A percentile compares a stretch with the other conserved stretches of the same genome.
Conservation (phyloP, 306 rosid genomes). For the Ormosia emarginata region DNA sequence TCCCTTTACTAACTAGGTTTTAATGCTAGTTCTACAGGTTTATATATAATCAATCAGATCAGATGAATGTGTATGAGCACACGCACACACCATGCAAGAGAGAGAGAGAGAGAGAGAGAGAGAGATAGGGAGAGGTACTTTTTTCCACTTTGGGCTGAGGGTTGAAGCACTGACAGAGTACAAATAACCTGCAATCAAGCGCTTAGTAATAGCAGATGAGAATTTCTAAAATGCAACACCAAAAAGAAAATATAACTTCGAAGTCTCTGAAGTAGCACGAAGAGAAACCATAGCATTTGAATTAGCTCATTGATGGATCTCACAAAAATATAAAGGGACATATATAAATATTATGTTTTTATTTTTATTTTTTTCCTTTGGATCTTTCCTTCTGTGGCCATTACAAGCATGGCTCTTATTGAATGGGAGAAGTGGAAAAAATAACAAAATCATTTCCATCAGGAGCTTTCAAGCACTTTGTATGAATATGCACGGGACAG, state of each 20-base stretch:
- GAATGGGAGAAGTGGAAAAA: slow-evolving; percentile 13
- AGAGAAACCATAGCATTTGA: slow-evolving; percentile 6
- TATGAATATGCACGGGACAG: slow-evolving; percentile 1
- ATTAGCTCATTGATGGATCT: not conserved
- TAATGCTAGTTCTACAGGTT: not conserved
- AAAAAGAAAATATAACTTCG: not conserved
- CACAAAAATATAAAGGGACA: slow-evolving; percentile 4
- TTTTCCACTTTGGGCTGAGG: slow-evolving; percentile 69
- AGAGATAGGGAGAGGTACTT: slow-evolving; percentile 40
- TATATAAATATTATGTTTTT: not conserved
- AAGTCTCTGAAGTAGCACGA: not conserved
- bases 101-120: slow-evolving; percentile 36
- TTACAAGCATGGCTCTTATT: not conserved
- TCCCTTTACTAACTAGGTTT: not conserved
- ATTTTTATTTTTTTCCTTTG: not conserved
- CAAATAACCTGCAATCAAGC: slow-evolving; percentile 65
- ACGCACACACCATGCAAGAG: not conserved
- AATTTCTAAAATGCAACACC: slow-evolving; percentile 19
- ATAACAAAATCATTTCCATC: slow-evolving; percentile 13
- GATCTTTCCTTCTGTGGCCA: not conserved
- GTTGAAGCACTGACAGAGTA: slow-evolving; percentile 91
- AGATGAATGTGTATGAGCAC: not conserved
- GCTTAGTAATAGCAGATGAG: not conserved
- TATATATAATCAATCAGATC: not conserved
- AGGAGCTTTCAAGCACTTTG: slow-evolving; percentile 12